Evolutionary conservation across 352 stramenopile species (phyloP), one percentile per base, ranked within the genome.

Genomic region (Pilasporangium apinafurcum): DNA sequence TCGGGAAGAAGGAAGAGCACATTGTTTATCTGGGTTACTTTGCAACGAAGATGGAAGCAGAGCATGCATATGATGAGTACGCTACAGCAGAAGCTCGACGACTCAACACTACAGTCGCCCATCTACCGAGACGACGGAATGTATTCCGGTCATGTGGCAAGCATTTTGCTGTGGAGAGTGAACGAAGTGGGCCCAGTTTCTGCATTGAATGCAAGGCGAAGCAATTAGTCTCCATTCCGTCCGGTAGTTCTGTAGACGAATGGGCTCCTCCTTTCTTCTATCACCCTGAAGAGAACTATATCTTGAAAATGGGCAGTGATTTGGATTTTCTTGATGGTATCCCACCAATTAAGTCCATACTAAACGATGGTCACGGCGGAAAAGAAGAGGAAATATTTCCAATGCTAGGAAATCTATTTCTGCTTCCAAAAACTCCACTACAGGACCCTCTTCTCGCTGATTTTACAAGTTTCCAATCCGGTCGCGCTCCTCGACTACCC

Each of bases 131-230:
- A 12, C 62, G 73, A 27, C 60, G 80, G 17, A 80, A 59, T 32
- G 67, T 92, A 1, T 83, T 89, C 44, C 68, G 77, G 6, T 92
- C 80, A 1, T 92, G 80, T 42, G 76, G 80, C 2, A 83, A 86
- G 16, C 80, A 92, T 30, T 89, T 85, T 35, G 78, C 80, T 12
- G 74, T 92, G 21, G 80, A 92, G 51, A 92, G 80, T 33, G 80
- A 92, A 39, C 59, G 65, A 1, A 34, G 66, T 7, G 76, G 76
- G 0, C 68, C 76, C 8, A 83, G 74, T 14, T 80, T 81, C 29
- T 89, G 76, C 37, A 86, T 92, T 29, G 80, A 92, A 50, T 92
- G 80, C 51, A 78, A 81, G 26, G 60, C 59, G 1, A 79, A 83
- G 38, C 56, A 68, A 26, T 41, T 80, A 13, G 76, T 66, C n/a